Evolutionary conservation across 805 yeast genomes (phyloP), one percentile per base, ranked within the genome.

Genomic region (Metschnikowia corniflorae): DNA sequence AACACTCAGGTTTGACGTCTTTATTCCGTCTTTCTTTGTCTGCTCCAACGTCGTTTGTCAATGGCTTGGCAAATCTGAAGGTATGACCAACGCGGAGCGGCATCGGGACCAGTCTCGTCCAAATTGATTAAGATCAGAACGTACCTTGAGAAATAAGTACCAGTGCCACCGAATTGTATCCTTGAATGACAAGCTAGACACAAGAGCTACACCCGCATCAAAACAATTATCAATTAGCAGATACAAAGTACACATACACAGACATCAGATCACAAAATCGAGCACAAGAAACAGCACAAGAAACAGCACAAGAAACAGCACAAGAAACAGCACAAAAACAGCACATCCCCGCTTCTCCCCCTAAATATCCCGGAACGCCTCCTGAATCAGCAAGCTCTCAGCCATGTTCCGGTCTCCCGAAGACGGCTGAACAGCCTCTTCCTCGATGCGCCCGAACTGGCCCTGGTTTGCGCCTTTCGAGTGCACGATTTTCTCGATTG

Each of bases 51-150:
- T 82, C 89, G 38, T 82, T 87, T 5, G 96, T 87, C 47, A 91
- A 73, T 7, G 98, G 98, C 38, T 73, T 75, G 15, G 98, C 97
- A 57, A 93, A 93, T 47, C 98, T 75, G 66, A 93, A 93, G 0
- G 96, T 96, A 35, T n/a, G n/a, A n/a, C n/a, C n/a, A n/a, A n/a
- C n/a, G n/a, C n/a, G n/a, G n/a, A n/a, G n/a, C n/a, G n/a, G n/a
- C n/a, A n/a, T n/a, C n/a, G n/a, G n/a, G n/a, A n/a, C n/a, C n/a
- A n/a, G n/a, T n/a, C n/a, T n/a, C n/a, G n/a, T n/a, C n/a, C n/a
- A n/a, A n/a, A n/a, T n/a, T n/a, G n/a, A n/a, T n/a, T n/a, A n/a
- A n/a, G n/a, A n/a, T n/a, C n/a, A n/a, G n/a, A n/a, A n/a, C n/a
- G n/a, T n/a, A n/a, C n/a, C n/a, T n/a, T n/a, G n/a, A n/a, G n/a